phyloP scores from a whole-genome alignment of 345 rosid species.

The Raphanus raphanistrum region DNA sequence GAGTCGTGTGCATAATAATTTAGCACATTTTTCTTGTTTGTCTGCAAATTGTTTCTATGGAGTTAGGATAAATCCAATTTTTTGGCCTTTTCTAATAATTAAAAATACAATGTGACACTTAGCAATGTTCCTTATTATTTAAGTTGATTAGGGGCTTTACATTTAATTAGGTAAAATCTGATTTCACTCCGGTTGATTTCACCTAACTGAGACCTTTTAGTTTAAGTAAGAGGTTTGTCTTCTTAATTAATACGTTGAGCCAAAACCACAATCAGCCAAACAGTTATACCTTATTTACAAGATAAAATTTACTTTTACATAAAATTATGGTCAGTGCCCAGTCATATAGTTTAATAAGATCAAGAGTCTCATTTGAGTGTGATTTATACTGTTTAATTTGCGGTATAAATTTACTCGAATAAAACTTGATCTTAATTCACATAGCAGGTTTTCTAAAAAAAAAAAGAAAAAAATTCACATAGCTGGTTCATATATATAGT shows the following conservation, averaged over 20 bases:
- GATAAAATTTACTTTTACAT: not conserved
- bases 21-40: constrained; percentile 37
- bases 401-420: too few relatives aligned
- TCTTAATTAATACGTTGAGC: not conserved
- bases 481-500: not conserved
- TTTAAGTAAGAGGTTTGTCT: not conserved
- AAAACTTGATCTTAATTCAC: too few relatives aligned
- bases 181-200: constrained; percentile 25
- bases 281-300: not conserved
- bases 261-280: constrained; percentile 5
- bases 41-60: constrained; percentile 18
- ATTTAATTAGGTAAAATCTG: constrained; percentile 20
- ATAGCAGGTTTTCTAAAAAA: too few relatives aligned
- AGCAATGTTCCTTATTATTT: not conserved
- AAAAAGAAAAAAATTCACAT: not conserved
- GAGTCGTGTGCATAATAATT: constrained; percentile 31
- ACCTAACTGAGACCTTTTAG: constrained; percentile 7
- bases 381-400: not conserved
- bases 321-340: not conserved
- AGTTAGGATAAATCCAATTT: constrained; percentile 8
- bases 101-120: not conserved
- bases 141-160: not conserved
- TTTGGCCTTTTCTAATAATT: constrained; percentile 11
- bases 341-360: not conserved
- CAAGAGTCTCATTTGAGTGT: not conserved